Conservation (phyloP, 1,139 yeast species). For the Tardiomyces depauwii region DNA sequence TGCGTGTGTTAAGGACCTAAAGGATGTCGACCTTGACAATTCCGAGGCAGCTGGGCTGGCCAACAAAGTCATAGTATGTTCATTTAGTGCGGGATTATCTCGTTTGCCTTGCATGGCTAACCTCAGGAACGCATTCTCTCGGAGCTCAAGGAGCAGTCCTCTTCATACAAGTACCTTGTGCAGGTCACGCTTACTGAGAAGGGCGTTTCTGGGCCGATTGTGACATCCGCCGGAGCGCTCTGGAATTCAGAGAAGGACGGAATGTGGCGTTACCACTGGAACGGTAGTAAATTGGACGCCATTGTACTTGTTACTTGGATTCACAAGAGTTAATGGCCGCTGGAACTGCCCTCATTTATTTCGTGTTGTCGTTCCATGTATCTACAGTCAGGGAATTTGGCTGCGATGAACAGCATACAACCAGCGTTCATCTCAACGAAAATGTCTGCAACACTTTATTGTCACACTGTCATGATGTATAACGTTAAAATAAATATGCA, state of each 20-base stretch:
- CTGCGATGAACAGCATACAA: not conserved
- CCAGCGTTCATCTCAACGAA: not conserved
- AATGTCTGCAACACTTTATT: not conserved
- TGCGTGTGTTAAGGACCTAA: not conserved
- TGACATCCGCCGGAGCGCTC: conserved; percentile 20
- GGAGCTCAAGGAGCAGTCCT: not conserved
- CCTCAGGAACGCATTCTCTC: not conserved
- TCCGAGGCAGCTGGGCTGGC: not conserved
- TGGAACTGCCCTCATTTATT: no score
- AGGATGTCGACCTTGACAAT: not conserved
- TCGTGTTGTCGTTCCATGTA: no score
- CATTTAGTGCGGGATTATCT: not conserved
- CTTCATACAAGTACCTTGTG: conserved; percentile 1
- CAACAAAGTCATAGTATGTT: not conserved
- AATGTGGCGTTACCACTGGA: conserved; percentile 21
- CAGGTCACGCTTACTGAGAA: not conserved
- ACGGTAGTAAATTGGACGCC: conserved; percentile 12
- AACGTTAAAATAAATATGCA: conserved; percentile 1
- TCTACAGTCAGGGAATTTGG: no score
- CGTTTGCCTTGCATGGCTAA: not conserved
- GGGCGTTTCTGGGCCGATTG: conserved; percentile 10
- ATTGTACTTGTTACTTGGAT: conserved; percentile 26
- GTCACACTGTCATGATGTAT: not conserved
- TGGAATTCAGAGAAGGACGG: conserved; percentile 28
- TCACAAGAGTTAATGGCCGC: conserved; percentile 6